Conservation (phyloP, 306 rosid genomes). For the Mimosa bimucronata region DNA sequence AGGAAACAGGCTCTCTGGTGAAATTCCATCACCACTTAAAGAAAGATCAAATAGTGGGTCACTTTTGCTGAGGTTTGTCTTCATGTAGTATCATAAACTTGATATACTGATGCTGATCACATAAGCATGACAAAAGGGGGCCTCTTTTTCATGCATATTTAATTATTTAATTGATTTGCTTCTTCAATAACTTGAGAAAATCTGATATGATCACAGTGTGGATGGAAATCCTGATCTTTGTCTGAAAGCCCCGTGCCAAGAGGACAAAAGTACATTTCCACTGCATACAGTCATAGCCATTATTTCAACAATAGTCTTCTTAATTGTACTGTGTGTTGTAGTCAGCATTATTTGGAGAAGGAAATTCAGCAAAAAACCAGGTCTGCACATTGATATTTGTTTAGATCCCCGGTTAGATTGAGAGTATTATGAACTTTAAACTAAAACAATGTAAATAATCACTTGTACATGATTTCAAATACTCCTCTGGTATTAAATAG, state of each 20-base stretch:
- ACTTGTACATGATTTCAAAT: background rate
- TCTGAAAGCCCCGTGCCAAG: conserved; percentile 34
- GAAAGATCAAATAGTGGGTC: conserved; percentile 42
- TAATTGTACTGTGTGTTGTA: background rate
- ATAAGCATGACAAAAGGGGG: background rate
- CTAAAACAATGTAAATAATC: background rate
- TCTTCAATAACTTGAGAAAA: conserved; percentile 19
- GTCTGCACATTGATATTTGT: conserved; percentile 8
- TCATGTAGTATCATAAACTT: background rate
- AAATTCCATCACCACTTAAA: conserved; percentile 43
- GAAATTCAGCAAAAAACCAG: conserved; percentile 30
- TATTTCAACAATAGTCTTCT: conserved; percentile 34
- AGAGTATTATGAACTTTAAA: background rate
- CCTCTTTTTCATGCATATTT: conserved; percentile 4
- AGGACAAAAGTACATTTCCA: conserved; percentile 40
- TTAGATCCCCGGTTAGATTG: background rate
- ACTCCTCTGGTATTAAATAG: no score
- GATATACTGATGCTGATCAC: conserved; percentile 19
- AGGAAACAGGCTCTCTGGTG: conserved; percentile 51
- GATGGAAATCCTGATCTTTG: conserved; percentile 54
- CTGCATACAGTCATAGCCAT: conserved; percentile 46
- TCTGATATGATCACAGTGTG: conserved; percentile 37
- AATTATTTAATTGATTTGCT: conserved; percentile 5
- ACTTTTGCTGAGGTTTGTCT: conserved; percentile 50
- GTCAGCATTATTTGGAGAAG: conserved; percentile 31